Evolutionary conservation across 169 alveolate genomes (phyloP).

Genomic region (Plasmodium ovale): DNA sequence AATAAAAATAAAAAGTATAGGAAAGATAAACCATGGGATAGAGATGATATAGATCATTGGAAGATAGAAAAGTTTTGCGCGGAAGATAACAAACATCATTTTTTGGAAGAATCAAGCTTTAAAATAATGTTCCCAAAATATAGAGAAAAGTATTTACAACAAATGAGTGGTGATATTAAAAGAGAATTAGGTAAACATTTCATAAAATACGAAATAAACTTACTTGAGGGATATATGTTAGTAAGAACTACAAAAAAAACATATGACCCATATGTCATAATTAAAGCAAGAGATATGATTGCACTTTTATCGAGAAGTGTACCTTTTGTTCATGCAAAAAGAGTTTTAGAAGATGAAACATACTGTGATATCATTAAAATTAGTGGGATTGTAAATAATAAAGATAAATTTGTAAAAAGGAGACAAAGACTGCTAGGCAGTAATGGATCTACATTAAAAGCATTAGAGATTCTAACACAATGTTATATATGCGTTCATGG

Average conservation of each 20-base stretch:
- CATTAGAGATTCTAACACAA: constrained; percentile 97
- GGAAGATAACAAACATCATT: constrained; percentile 87
- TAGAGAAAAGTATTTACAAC: constrained; percentile 97
- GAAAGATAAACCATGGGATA: constrained; percentile 99
- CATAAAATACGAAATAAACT: constrained; percentile 95
- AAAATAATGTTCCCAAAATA: constrained; percentile 98
- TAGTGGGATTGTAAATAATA: constrained; percentile 95
- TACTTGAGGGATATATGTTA: constrained; percentile 99
- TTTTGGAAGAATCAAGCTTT: constrained; percentile 97
- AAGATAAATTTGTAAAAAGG: constrained; percentile 98
- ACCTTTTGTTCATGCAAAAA: constrained; percentile 98
- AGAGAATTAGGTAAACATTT: constrained; percentile 86
- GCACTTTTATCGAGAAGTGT: constrained; percentile 98
- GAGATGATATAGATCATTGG: constrained; percentile 98
- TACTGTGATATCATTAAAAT: constrained; percentile 98
- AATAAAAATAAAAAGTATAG: constrained; percentile 92
- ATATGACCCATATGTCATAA: constrained; percentile 98
- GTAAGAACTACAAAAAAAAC: constrained; percentile 98
- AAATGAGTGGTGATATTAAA: constrained; percentile 96
- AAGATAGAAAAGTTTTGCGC: constrained; percentile 92
- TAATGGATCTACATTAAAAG: constrained; percentile 98
- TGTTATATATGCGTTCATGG: constrained; percentile 99
- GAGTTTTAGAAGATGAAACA: constrained; percentile 94
- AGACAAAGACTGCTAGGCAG: constrained; percentile 99
- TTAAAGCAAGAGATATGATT: constrained; percentile 98